Evolutionary conservation across 179 eudicot genomes (phyloP).

Genomic region (Spinacia oleracea): DNA sequence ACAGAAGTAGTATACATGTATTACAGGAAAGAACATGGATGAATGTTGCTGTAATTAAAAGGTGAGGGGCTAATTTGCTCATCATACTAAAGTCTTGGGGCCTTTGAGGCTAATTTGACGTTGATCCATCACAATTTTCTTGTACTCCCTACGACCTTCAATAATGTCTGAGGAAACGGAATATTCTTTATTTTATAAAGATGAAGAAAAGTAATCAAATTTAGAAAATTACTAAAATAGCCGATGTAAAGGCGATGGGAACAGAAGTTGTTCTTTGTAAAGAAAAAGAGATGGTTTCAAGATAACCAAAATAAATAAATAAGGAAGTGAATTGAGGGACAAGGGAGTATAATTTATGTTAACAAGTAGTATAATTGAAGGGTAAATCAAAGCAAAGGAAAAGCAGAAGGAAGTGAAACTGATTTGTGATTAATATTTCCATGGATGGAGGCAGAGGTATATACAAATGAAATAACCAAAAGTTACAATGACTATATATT

Average conservation of each 20-base stretch:
- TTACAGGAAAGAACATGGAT: too few relatives aligned
- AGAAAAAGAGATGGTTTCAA: background rate
- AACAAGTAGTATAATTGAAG: background rate
- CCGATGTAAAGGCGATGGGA: too few relatives aligned
- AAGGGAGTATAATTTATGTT: background rate
- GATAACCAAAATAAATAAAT: background rate
- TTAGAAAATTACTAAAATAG: too few relatives aligned
- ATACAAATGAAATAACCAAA: slow-evolving; percentile 22
- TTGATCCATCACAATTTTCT: background rate
- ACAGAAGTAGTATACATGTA: too few relatives aligned
- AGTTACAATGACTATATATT: slow-evolving; percentile 24
- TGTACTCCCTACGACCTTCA: background rate
- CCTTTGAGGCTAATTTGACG: too few relatives aligned
- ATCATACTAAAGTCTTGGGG: too few relatives aligned
- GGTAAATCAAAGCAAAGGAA: background rate
- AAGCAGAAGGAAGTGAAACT: slow-evolving; percentile 17
- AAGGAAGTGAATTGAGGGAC: too few relatives aligned
- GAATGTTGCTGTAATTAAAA: too few relatives aligned
- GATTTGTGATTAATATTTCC: slow-evolving; percentile 28
- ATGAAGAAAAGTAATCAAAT: too few relatives aligned
- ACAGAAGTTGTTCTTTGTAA: too few relatives aligned
- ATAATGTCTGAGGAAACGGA: background rate
- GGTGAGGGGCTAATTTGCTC: too few relatives aligned
- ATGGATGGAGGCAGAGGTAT: slow-evolving; percentile 30
- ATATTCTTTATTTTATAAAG: too few relatives aligned